phyloP scores from a whole-genome alignment of 305 asterid species.

The Rubia tinctorum region DNA sequence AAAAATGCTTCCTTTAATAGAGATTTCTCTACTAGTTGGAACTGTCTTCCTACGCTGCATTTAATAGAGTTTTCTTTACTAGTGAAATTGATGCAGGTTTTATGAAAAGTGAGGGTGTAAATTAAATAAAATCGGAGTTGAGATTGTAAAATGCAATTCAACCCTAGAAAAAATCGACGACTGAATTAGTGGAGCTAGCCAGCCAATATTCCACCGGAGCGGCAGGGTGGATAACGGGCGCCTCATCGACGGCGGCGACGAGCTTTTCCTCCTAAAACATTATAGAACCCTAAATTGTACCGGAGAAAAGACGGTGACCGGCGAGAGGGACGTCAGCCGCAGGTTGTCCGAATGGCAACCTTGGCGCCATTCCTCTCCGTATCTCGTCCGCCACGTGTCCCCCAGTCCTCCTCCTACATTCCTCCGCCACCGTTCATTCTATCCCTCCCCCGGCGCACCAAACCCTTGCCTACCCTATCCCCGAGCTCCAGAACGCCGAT shows the following conservation, averaged over 20 bases:
- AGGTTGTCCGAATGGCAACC: constrained; percentile 75
- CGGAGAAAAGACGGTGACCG: neutral
- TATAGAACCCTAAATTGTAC: neutral
- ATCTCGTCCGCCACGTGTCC: constrained; percentile 34
- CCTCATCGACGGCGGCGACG: neutral
- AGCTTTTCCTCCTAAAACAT: neutral
- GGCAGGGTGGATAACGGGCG: neutral
- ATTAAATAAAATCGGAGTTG: neutral
- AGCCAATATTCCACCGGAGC: neutral
- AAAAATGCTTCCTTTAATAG: too few relatives aligned
- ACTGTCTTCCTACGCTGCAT: too few relatives aligned
- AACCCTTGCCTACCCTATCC: constrained; percentile 14
- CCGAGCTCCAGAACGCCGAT: constrained; percentile 28
- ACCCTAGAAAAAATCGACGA: neutral
- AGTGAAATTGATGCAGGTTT: too few relatives aligned
- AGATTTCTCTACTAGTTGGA: too few relatives aligned
- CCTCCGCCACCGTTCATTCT: constrained; percentile 16
- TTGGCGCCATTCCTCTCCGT: constrained; percentile 45
- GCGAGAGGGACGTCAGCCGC: constrained; percentile 33
- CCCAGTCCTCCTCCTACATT: neutral
- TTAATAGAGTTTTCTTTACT: too few relatives aligned
- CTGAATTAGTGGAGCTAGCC: neutral
- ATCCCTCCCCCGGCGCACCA: constrained; percentile 8
- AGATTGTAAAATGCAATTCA: neutral
- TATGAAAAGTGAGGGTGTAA: neutral